Conservation (phyloP, 2,329 filamentous ascomycete species). For the Pseudopithomyces maydicus region DNA sequence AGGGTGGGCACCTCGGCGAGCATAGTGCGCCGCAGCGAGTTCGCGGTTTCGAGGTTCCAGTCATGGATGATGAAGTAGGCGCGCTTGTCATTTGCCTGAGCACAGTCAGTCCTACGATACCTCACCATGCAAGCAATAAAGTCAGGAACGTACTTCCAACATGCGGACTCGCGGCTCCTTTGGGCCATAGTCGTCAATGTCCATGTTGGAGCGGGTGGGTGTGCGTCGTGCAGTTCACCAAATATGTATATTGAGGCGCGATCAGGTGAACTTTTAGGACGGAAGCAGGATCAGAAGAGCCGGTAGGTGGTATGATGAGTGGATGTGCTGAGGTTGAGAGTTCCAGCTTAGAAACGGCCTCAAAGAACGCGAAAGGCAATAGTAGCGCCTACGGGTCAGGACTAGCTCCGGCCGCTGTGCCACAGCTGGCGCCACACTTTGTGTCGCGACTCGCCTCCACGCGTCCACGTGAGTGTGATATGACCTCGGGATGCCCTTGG, state of each 20-base stretch:
- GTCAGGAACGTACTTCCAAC: slow-evolving; percentile 39
- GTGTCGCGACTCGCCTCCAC: not conserved
- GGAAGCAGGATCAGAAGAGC: slow-evolving; percentile 19
- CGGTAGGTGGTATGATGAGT: slow-evolving; percentile 25
- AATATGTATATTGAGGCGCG: too few relatives aligned
- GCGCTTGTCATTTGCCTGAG: slow-evolving; percentile 75
- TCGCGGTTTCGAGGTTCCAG: slow-evolving; percentile 89
- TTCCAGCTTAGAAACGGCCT: not conserved
- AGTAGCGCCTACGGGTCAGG: not conserved
- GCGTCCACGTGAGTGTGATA: slow-evolving; percentile 1
- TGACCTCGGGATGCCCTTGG: slow-evolving; percentile 7
- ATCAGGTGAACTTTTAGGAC: slow-evolving; percentile 20
- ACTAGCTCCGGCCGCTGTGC: not conserved
- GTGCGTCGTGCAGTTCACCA: slow-evolving; percentile 11
- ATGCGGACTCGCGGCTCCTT: slow-evolving; percentile 50
- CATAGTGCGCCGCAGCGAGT: slow-evolving; percentile 88
- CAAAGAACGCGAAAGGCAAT: slow-evolving; percentile 1
- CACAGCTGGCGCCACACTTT: slow-evolving; percentile 12
- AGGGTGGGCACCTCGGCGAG: slow-evolving; percentile 93
- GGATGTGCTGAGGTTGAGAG: slow-evolving; percentile 15
- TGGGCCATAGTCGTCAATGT: slow-evolving; percentile 55
- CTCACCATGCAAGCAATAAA: slow-evolving; percentile 9
- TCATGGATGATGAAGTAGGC: slow-evolving; percentile 92
- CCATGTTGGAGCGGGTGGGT: slow-evolving; percentile 46
- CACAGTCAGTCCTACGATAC: slow-evolving; percentile 23